Base-by-base conservation (phyloP, 352 stramenopile species). In the Globisporangium canariense region DNA sequence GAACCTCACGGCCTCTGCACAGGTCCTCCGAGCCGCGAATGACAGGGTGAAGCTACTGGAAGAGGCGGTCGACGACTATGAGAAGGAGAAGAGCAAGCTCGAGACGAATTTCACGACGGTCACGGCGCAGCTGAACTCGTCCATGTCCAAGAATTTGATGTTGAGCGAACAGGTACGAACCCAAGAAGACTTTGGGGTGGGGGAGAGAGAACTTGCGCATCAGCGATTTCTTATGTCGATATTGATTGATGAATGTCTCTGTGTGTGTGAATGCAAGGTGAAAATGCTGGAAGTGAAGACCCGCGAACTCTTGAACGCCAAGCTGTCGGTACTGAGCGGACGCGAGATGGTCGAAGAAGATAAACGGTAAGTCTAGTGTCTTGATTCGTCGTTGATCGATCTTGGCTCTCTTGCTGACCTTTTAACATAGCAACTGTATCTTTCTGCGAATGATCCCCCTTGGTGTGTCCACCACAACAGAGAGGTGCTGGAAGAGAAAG, bases 401-500 rank as follows among this genome's bases (percentile, higher is more conserved):
- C 36, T 36, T 36, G 32, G 32, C 32, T 36, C 13, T 46, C 40
- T 46, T 46, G 40, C 14, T 46, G 40, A 46, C 11, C 11, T 46
- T 46, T 2, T 46, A 18, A 18, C 14, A 47, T 20, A 47, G 22
- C 41, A 10, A 47, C 16, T 47, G 16, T 20, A 5, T 8, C 41
- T 47, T 4, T 47, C 8, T 6, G 2, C 4, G 41, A 47, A 46
- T 46, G 40, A 14, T 18, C 25, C 28, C 34, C 13, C 13, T 25
- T 25, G 22, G 14, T 28, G 13, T 51, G 25, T n/a, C 11, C 25
- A 18, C 45, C 9, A 30, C 9, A 30, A 25, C 13, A 65, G 49
- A 13, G 60, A 53, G 2, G 49, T 58, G 16, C 11, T 43, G 18
- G 50, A 53, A n/a, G n/a, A 54, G 30, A 53, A 45, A n/a, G 41